Conservation (phyloP, 2,329 filamentous ascomycete species). For the Cladophialophora exuberans region DNA sequence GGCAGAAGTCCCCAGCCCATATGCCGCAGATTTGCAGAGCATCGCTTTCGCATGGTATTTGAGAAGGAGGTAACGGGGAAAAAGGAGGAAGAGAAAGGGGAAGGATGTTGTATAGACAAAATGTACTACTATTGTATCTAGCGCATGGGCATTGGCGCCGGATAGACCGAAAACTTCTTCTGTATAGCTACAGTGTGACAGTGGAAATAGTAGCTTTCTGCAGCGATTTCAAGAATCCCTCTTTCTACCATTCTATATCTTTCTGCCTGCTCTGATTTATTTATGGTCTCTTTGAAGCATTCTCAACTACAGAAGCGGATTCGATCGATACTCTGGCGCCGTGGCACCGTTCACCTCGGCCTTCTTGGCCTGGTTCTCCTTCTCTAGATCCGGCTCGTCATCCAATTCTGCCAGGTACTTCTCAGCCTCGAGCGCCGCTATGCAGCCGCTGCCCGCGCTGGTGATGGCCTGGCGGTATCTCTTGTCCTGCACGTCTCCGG, state of each 20-base stretch:
- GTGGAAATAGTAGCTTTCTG: too few relatives aligned
- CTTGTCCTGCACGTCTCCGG: conserved; percentile 98
- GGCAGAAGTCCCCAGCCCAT: conserved; percentile 85
- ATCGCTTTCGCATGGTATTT: conserved; percentile 95
- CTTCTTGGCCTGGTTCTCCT: conserved; percentile 53
- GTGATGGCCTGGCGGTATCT: conserved; percentile 97
- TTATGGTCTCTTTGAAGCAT: background rate
- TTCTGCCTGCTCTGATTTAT: too few relatives aligned
- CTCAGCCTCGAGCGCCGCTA: conserved; percentile 94
- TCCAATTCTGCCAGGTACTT: conserved; percentile 82
- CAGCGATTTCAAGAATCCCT: too few relatives aligned
- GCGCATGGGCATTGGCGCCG: conserved; percentile 11
- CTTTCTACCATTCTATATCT: too few relatives aligned
- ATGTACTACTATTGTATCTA: conserved; percentile 12
- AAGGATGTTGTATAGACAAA: too few relatives aligned
- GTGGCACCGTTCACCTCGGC: conserved; percentile 54
- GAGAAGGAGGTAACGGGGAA: conserved; percentile 70
- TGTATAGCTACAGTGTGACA: background rate
- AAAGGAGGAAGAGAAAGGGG: too few relatives aligned
- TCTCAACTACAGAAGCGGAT: conserved; percentile 59
- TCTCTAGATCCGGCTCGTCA: conserved; percentile 43
- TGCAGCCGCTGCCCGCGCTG: conserved; percentile 91
- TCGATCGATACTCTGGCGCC: conserved; percentile 65
- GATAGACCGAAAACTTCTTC: background rate
- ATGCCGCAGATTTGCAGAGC: conserved; percentile 69